Conservation (phyloP, 2,329 filamentous ascomycete species). For the Zymoseptoria crescenta region DNA sequence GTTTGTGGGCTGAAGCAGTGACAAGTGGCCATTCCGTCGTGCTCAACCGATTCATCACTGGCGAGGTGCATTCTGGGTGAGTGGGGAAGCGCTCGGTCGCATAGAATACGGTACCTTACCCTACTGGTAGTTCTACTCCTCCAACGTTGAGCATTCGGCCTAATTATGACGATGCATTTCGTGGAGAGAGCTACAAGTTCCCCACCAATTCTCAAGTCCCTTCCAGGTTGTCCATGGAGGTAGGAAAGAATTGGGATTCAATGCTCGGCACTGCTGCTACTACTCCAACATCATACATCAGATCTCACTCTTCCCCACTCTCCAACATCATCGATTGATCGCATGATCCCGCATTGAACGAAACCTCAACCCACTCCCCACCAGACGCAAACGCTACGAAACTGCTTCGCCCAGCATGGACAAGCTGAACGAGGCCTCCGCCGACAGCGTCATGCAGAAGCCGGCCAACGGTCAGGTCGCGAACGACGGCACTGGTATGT, state of each 20-base stretch:
- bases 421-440: constrained; percentile 37
- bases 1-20: not conserved
- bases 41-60: not conserved
- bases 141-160: not conserved
- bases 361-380: too few relatives aligned
- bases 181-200: not conserved
- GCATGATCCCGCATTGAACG: too few relatives aligned
- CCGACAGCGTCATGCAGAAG: constrained; percentile 38
- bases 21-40: too few relatives aligned
- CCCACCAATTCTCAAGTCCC: not conserved
- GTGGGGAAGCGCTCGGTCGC: too few relatives aligned
- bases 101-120: too few relatives aligned
- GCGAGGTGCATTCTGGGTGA: not conserved
- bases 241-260: not conserved
- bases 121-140: too few relatives aligned
- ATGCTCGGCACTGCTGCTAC: too few relatives aligned
- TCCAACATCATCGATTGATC: not conserved
- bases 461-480: constrained; percentile 47
- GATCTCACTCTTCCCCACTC: not conserved
- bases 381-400: not conserved
- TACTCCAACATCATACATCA: not conserved
- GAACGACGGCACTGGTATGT: constrained; percentile 63
- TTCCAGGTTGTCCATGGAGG: not conserved
- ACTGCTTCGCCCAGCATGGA: constrained; percentile 26
- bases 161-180: not conserved